Percentiles rank a stretch among this genome's conserved stretches.
Evolutionary conservation across 148 eudicot genomes (phyloP).

Genomic region (Euryodendron excelsum): DNA sequence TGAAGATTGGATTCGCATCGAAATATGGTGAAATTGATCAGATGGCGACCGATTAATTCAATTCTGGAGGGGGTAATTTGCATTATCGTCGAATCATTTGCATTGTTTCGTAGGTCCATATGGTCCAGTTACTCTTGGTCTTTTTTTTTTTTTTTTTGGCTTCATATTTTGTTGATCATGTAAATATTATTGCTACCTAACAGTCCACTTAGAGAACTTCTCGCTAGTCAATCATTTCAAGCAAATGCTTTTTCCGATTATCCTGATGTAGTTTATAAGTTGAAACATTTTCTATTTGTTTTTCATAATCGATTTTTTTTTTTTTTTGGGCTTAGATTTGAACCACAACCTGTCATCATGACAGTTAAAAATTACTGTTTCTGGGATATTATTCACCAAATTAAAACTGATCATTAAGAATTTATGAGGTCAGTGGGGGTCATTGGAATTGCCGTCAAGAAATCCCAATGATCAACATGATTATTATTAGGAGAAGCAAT

Average conservation of each 20-base stretch:
- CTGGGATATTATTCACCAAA: too few relatives aligned
- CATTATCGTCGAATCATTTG: not conserved
- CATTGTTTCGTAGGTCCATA: not conserved
- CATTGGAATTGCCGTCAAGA: too few relatives aligned
- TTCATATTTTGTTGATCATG: conserved; percentile 2
- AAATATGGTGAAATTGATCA: not conserved
- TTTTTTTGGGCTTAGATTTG: too few relatives aligned
- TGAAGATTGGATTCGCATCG: conserved; percentile 22
- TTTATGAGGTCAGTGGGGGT: too few relatives aligned
- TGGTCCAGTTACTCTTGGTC: not conserved
- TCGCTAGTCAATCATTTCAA: conserved; percentile 10
- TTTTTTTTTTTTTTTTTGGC: not conserved
- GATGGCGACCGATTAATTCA: not conserved
- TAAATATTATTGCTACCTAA: conserved; percentile 17
- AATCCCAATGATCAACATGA: too few relatives aligned
- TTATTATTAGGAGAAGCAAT: too few relatives aligned
- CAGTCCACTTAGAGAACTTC: conserved; percentile 18
- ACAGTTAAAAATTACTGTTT: too few relatives aligned
- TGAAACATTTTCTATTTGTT: too few relatives aligned
- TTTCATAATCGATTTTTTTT: too few relatives aligned
- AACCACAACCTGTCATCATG: too few relatives aligned
- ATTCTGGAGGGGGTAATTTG: not conserved
- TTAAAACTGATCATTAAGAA: too few relatives aligned
- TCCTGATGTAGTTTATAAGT: not conserved
- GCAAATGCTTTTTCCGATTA: conserved; percentile 7